Evolutionary conservation across 495 filamentous ascomycete genomes (phyloP).

Genomic region (Sabuloglossum arenarium): DNA sequence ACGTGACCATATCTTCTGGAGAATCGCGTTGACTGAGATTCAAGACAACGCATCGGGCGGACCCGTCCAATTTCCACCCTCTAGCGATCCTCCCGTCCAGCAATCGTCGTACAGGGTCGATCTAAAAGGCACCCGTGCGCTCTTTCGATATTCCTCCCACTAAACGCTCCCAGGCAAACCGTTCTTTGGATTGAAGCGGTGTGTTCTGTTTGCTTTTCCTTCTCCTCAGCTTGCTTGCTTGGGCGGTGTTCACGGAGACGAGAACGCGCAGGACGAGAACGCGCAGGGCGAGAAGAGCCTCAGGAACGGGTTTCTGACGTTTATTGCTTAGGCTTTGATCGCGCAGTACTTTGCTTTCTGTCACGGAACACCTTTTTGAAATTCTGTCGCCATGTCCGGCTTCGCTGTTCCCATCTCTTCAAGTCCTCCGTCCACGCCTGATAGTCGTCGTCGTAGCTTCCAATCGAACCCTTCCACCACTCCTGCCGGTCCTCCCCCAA

Average conservation of each 20-base stretch:
- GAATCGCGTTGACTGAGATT: not conserved
- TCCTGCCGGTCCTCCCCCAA: slow-evolving; percentile 54
- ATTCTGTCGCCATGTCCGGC: not conserved
- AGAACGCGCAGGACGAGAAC: too few species aligned
- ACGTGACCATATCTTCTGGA: not conserved
- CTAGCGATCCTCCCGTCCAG: not conserved
- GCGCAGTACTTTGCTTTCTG: too few species aligned
- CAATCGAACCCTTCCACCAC: slow-evolving; percentile 43
- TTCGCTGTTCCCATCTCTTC: slow-evolving; percentile 5
- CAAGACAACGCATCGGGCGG: not conserved
- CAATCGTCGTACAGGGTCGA: not conserved
- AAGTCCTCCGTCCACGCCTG: slow-evolving; percentile 6
- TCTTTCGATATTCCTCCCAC: not conserved
- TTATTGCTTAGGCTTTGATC: too few species aligned
- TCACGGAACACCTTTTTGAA: too few species aligned
- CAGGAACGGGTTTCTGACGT: too few species aligned
- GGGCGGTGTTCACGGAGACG: too few species aligned
- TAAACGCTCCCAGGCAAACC: too few species aligned
- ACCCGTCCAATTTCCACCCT: not conserved
- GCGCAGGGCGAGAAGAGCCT: too few species aligned
- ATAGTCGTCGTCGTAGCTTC: not conserved
- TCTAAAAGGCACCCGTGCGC: not conserved
- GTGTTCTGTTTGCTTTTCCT: too few species aligned
- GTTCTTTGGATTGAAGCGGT: too few species aligned
- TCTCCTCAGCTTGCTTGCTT: too few species aligned